Conservation (phyloP, 2,329 filamentous ascomycete genomes). For the Apiospora kogelbergensis region DNA sequence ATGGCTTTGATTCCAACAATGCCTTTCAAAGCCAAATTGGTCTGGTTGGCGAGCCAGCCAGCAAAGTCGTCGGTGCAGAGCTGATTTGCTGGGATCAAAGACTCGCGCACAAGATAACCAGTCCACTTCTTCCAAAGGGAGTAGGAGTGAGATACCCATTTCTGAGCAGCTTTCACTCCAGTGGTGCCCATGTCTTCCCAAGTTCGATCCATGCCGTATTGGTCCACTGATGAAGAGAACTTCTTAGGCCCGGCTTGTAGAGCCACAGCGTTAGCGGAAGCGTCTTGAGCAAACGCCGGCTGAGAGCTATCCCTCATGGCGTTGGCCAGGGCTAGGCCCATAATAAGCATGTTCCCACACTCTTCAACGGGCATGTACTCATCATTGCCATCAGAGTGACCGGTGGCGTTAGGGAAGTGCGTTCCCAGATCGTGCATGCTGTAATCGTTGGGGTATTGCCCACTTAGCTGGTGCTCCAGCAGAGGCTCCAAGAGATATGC, state of each 20-base stretch:
- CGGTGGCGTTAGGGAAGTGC: conserved; percentile 75
- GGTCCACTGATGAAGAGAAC: conserved; percentile 22
- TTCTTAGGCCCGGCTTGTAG: conserved; percentile 17
- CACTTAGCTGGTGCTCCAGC: conserved; percentile 78
- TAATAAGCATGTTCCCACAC: conserved; percentile 75
- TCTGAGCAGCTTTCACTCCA: conserved; percentile 39
- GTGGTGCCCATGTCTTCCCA: conserved; percentile 53
- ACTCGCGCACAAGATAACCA: conserved; percentile 68
- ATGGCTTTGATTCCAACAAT: conserved; percentile 79
- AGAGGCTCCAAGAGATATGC: conserved; percentile 78
- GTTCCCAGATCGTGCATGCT: conserved; percentile 75
- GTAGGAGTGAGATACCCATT: conserved; percentile 55
- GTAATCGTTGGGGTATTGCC: conserved; percentile 81
- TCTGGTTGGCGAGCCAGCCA: conserved; percentile 72
- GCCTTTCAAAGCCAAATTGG: conserved; percentile 74
- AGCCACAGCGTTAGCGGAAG: conserved; percentile 19
- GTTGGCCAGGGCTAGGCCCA: conserved; percentile 76
- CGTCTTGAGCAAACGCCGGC: conserved; percentile 55
- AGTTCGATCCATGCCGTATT: conserved; percentile 55
- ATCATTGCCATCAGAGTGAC: conserved; percentile 66
- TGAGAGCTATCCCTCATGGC: conserved; percentile 64
- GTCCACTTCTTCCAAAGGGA: conserved; percentile 76
- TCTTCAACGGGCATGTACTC: conserved; percentile 78
- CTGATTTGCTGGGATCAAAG: conserved; percentile 69
- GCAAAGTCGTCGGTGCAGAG: conserved; percentile 79